Percentiles rank a stretch among this genome's conserved stretches.
These are phyloP conservation scores for Termitomyces sp. DNA, from an alignment of 768 basidiomycete species.

Conservation along the genomic window DNA sequence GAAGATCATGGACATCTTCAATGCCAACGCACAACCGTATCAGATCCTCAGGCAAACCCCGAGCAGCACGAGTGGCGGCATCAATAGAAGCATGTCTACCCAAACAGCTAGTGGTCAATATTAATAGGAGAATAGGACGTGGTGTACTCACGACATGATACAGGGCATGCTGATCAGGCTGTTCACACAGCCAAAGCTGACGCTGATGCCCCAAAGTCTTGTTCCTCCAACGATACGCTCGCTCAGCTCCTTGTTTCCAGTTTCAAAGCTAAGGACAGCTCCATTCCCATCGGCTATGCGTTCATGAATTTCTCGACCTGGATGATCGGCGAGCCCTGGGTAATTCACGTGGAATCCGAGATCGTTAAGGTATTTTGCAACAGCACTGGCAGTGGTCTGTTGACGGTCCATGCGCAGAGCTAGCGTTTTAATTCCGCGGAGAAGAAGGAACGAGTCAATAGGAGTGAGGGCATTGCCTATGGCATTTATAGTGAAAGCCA, in stretches of 20 bases:
- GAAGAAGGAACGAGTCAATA: conserved; percentile 93
- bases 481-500: conserved; percentile 89
- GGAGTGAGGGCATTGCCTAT: conserved; percentile 93
- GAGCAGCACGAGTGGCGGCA: conserved; percentile 88
- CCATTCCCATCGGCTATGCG: conserved; percentile 89
- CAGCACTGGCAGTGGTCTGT: conserved; percentile 72
- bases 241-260: conserved; percentile 84
- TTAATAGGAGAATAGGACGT: background rate
- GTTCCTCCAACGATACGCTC: conserved; percentile 92
- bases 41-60: conserved; percentile 96
- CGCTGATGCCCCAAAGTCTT: conserved; percentile 94
- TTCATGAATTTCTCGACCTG: conserved; percentile 82
- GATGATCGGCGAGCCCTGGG: conserved; percentile 81
- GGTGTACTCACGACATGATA: conserved; percentile 88
- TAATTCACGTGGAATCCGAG: conserved; percentile 92
- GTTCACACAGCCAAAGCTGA: conserved; percentile 98
- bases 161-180: conserved; percentile 99
- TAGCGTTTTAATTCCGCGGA: conserved; percentile 94
- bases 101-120: conserved; percentile 9
- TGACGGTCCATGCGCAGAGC: conserved; percentile 95
- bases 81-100: conserved; percentile 95
- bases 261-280: conserved; percentile 92
- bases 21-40: conserved; percentile 98
- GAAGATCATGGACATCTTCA: conserved; percentile 87
- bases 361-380: conserved; percentile 78